Evolutionary conservation across 225 moss, liverwort and hornwort species (phyloP).

Genomic region (Straminergon stramineum): DNA sequence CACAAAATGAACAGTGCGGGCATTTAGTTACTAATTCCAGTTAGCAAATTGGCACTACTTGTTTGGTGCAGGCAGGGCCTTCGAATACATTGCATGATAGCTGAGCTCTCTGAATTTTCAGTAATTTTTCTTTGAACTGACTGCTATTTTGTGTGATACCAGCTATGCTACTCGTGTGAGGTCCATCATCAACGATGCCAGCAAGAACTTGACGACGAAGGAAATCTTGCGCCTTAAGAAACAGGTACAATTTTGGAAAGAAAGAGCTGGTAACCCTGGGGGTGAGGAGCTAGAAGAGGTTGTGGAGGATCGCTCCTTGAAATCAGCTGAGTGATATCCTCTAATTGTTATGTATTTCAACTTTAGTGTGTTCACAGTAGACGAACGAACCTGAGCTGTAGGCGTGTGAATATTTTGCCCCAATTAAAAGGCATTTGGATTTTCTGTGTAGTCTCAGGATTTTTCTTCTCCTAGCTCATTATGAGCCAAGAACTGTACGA

Average conservation of each 20-base stretch:
- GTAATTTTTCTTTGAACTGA: not conserved
- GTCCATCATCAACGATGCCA: slow-evolving; percentile 84
- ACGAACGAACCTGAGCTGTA: slow-evolving; percentile 5
- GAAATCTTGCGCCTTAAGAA: slow-evolving; percentile 84
- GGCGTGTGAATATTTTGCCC: slow-evolving; percentile 25
- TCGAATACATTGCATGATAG: not conserved
- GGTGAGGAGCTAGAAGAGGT: slow-evolving; percentile 78
- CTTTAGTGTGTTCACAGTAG: slow-evolving; percentile 12
- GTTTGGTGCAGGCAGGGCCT: not conserved
- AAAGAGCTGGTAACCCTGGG: slow-evolving; percentile 69
- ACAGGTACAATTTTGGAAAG: slow-evolving; percentile 82
- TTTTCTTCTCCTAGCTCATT: slow-evolving; percentile 6
- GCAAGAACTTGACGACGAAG: slow-evolving; percentile 83
- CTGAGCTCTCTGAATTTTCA: not conserved
- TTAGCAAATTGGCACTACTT: not conserved
- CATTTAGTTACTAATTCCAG: not conserved
- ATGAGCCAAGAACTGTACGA: slow-evolving; percentile 24
- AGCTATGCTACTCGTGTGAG: slow-evolving; percentile 93
- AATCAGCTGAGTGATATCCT: slow-evolving; percentile 31
- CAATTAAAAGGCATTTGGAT: slow-evolving; percentile 15
- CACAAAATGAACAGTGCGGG: not conserved
- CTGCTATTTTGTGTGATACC: not conserved
- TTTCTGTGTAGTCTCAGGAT: slow-evolving; percentile 8
- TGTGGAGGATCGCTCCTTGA: slow-evolving; percentile 46
- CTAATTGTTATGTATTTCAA: not conserved